Percentiles rank a stretch among this genome's conserved stretches.
These are phyloP conservation scores for Rhizopus delemar DNA, from an alignment of 371 early-diverging fungal species.

Conservation along the genomic window DNA sequence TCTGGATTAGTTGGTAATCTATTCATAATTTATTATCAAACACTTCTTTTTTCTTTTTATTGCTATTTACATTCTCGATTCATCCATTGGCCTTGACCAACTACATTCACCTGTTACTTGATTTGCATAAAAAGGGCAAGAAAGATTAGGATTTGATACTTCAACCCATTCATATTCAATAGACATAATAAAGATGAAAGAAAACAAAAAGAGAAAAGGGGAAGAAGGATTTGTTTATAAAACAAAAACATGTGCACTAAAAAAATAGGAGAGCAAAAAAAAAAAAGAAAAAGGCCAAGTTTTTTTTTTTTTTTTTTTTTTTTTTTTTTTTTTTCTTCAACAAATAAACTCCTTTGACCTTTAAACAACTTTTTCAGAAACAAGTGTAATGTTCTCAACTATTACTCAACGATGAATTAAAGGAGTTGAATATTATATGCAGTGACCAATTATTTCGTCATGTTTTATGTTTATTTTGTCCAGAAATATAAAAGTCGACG, in stretches of 20 bases:
- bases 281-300: background rate
- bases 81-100: constrained; percentile 6
- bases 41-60: background rate
- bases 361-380: too few species aligned
- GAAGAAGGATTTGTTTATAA: background rate
- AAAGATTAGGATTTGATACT: constrained; percentile 15
- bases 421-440: too few species aligned
- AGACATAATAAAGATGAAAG: constrained; percentile 4
- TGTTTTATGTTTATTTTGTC: too few species aligned
- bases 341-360: too few species aligned
- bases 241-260: background rate
- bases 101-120: constrained; percentile 13
- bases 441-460: too few species aligned
- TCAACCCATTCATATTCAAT: constrained; percentile 17
- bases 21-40: constrained; percentile 12
- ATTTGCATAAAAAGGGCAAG: constrained; percentile 18
- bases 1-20: constrained; percentile 48
- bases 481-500: too few species aligned
- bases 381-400: too few species aligned
- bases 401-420: too few species aligned
- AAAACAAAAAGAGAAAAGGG: background rate
- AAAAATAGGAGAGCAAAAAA: background rate
- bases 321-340: too few species aligned
- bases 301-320: too few species aligned
- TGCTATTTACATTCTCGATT: constrained; percentile 1